Percentiles rank a stretch among this genome's conserved stretches.
phyloP scores from a whole-genome alignment of 768 basidiomycete species.

The Clavulina sp. region DNA sequence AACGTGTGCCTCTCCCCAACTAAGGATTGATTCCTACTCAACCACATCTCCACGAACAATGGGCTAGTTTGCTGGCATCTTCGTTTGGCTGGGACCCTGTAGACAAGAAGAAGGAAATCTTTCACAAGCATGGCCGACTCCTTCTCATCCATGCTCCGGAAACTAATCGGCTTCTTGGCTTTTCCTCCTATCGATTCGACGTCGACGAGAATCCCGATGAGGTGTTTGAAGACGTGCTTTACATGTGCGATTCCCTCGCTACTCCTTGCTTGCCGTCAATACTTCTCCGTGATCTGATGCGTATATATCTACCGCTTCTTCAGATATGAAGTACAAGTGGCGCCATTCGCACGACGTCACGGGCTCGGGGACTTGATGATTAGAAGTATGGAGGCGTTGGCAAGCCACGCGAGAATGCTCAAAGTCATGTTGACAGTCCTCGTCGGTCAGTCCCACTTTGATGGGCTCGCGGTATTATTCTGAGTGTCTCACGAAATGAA shows the following conservation, averaged over 20 bases:
- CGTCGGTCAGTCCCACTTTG: conserved; percentile 9
- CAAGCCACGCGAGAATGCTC: conserved; percentile 11
- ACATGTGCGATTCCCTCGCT: conserved; percentile 12
- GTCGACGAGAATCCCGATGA: conserved; percentile 12
- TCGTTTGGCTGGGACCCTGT: conserved; percentile 8
- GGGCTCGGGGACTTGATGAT: conserved; percentile 13
- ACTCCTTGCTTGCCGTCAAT: neutral
- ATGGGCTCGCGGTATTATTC: neutral
- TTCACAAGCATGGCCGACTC: conserved; percentile 15
- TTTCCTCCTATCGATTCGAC: conserved; percentile 17
- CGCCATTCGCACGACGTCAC: neutral
- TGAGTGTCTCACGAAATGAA: neutral
- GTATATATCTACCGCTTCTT: neutral
- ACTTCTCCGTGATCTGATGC: neutral
- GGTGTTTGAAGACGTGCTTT: conserved; percentile 13
- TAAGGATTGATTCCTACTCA: no score
- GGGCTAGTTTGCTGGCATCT: neutral
- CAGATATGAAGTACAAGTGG: conserved; percentile 18
- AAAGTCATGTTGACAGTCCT: conserved; percentile 17
- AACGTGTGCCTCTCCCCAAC: no score
- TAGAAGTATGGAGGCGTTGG: conserved; percentile 11
- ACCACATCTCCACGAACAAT: no score
- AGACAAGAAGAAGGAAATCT: conserved; percentile 16
- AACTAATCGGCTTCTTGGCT: conserved; percentile 5
- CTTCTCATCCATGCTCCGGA: conserved; percentile 7